Percentiles rank a stretch among this genome's conserved stretches.
phyloP scores from a whole-genome alignment of 2,329 filamentous ascomycete species.

The Botrytis squamosa region DNA sequence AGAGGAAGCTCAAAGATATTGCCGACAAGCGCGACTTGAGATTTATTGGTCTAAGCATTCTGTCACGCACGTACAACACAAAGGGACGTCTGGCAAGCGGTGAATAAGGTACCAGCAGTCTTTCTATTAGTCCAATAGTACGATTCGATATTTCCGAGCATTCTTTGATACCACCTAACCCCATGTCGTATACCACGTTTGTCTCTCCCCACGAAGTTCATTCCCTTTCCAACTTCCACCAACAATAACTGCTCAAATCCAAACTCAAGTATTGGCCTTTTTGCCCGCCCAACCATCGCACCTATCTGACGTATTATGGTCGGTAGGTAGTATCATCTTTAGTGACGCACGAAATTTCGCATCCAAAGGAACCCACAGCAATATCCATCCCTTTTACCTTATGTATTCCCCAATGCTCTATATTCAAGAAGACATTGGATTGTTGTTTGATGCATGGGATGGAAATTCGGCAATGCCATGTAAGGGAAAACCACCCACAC shows the following conservation, averaged over 20 bases:
- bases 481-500: slow-evolving; percentile 3
- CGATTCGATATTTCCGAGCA: slow-evolving; percentile 20
- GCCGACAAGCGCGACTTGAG: slow-evolving; percentile 30
- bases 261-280: not conserved
- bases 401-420: not conserved
- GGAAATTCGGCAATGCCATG: not conserved
- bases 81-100: slow-evolving; percentile 16
- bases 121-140: slow-evolving; percentile 21
- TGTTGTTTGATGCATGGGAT: not conserved
- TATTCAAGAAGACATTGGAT: not conserved
- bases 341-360: not conserved
- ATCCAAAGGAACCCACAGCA: not conserved
- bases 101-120: slow-evolving; percentile 12
- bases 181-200: slow-evolving; percentile 12
- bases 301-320: not conserved
- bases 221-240: slow-evolving; percentile 1
- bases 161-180: slow-evolving; percentile 14
- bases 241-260: not conserved
- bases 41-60: slow-evolving; percentile 25
- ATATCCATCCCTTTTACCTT: not conserved
- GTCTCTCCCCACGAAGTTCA: slow-evolving; percentile 9
- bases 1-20: slow-evolving; percentile 28
- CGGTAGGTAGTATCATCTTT: not conserved
- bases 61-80: slow-evolving; percentile 25
- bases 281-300: not conserved